phyloP scores from a whole-genome alignment of 2,329 filamentous ascomycete species.

The Ceratocystis alfenasii region DNA sequence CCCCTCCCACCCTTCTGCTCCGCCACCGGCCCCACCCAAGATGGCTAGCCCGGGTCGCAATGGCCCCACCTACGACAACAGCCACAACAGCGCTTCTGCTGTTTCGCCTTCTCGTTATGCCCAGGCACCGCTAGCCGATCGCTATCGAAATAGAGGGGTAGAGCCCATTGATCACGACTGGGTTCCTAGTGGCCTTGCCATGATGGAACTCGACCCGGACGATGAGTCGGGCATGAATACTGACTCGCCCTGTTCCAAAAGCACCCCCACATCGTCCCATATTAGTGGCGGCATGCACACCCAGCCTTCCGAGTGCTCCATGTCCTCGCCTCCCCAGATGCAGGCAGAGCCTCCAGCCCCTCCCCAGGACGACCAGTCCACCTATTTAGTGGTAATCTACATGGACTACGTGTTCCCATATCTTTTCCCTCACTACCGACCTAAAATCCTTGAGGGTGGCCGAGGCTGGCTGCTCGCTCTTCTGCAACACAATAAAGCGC shows the following conservation, averaged over 20 bases:
- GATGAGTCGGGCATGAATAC: slow-evolving; percentile 26
- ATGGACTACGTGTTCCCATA: slow-evolving; percentile 51
- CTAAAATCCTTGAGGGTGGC: slow-evolving; percentile 43
- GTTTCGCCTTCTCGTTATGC: neutral
- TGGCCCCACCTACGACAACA: neutral
- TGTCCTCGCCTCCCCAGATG: slow-evolving; percentile 19
- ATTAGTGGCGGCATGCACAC: slow-evolving; percentile 15
- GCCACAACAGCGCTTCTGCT: slow-evolving; percentile 23
- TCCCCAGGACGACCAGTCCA: slow-evolving; percentile 20
- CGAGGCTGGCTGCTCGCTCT: slow-evolving; percentile 49
- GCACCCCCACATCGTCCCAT: slow-evolving; percentile 15
- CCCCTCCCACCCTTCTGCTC: neutral
- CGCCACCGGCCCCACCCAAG: slow-evolving; percentile 6
- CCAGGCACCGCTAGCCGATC: neutral
- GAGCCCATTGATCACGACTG: slow-evolving; percentile 28
- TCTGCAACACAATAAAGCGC: slow-evolving; percentile 43
- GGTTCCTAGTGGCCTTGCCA: slow-evolving; percentile 28
- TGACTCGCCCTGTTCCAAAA: slow-evolving; percentile 21
- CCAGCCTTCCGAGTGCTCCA: slow-evolving; percentile 20
- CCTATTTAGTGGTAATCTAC: slow-evolving; percentile 44
- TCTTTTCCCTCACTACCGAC: slow-evolving; percentile 51
- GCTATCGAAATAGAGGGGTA: slow-evolving; percentile 26
- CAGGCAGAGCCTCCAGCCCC: neutral
- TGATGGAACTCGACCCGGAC: slow-evolving; percentile 23
- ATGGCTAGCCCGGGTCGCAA: slow-evolving; percentile 9